phyloP scores from a whole-genome alignment of 2,329 filamentous ascomycete genomes.

The Lecanicillium sp. region DNA sequence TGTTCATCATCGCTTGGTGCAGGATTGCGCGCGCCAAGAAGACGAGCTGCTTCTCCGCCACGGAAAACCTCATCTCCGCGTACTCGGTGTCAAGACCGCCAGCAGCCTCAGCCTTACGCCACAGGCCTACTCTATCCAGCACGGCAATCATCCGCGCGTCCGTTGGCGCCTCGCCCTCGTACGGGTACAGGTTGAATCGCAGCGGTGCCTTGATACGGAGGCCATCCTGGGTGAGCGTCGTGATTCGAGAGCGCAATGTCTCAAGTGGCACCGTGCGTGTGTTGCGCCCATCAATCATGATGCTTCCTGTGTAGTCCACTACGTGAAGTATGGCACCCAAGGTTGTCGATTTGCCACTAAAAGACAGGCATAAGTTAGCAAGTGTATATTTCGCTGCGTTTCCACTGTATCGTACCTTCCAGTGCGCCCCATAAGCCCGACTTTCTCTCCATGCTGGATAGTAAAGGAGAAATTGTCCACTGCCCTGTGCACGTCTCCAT shows the following conservation, averaged over 20 bases:
- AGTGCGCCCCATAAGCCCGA: conserved; percentile 2
- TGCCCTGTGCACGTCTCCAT: not conserved
- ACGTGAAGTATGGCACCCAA: not conserved
- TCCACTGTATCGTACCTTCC: not conserved
- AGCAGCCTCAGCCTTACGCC: conserved; percentile 32
- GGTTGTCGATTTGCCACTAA: conserved; percentile 10
- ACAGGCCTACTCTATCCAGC: not conserved
- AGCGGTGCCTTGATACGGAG: not conserved
- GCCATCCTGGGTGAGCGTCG: conserved; percentile 24
- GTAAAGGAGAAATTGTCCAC: not conserved
- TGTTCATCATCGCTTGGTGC: not conserved
- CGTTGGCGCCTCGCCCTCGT: not conserved
- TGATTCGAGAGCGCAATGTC: conserved; percentile 22
- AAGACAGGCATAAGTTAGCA: not conserved
- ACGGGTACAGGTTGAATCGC: conserved; percentile 10
- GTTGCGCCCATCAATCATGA: conserved; percentile 13
- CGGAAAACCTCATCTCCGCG: not conserved
- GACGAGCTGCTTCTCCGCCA: conserved; percentile 1
- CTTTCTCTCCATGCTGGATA: not conserved
- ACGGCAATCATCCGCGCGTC: not conserved
- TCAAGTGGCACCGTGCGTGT: not conserved
- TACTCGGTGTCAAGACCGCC: conserved; percentile 14
- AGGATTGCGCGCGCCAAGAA: conserved; percentile 6
- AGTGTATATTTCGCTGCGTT: not conserved
- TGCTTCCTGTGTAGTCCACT: conserved; percentile 6